Percentiles rank a stretch among this genome's conserved stretches.
phyloP scores from a whole-genome alignment of 2,329 filamentous ascomycete species.

The Emergomyces pasteurianus region DNA sequence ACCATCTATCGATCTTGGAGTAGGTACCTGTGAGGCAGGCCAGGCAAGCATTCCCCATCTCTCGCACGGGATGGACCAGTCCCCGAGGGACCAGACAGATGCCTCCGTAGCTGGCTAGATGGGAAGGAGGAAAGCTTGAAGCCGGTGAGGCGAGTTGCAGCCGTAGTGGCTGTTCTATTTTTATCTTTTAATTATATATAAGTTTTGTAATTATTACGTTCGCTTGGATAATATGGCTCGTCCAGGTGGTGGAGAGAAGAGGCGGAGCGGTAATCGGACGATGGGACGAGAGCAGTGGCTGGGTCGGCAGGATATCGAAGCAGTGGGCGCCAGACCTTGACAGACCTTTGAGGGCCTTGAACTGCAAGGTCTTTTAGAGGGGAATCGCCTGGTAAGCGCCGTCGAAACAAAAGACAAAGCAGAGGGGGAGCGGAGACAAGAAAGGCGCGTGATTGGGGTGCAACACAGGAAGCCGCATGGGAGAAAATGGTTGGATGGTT shows the following conservation, averaged over 20 bases:
- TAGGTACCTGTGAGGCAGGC: conserved; percentile 27
- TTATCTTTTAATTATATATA: background rate
- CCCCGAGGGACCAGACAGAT: background rate
- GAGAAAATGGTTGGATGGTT: background rate
- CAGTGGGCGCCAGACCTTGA: background rate
- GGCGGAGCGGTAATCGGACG: background rate
- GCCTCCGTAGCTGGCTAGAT: background rate
- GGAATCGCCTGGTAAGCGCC: background rate
- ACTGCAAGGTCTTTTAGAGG: background rate
- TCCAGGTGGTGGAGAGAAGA: background rate
- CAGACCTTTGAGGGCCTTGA: background rate
- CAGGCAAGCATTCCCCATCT: conserved; percentile 25
- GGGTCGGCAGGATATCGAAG: background rate
- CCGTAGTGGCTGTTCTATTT: background rate
- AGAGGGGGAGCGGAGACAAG: background rate
- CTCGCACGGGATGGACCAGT: background rate
- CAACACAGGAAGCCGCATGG: background rate
- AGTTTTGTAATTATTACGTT: background rate
- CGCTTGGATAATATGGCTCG: background rate
- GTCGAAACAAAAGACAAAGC: background rate
- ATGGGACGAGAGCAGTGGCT: background rate
- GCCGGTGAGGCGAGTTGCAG: background rate
- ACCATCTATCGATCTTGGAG: conserved; percentile 28
- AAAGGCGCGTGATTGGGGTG: background rate
- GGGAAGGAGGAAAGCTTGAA: background rate